A percentile compares a stretch with the other conserved stretches of the same genome.
Evolutionary conservation across 2,329 filamentous ascomycete species (phyloP).

Genomic region (Nectriaceae sp.): DNA sequence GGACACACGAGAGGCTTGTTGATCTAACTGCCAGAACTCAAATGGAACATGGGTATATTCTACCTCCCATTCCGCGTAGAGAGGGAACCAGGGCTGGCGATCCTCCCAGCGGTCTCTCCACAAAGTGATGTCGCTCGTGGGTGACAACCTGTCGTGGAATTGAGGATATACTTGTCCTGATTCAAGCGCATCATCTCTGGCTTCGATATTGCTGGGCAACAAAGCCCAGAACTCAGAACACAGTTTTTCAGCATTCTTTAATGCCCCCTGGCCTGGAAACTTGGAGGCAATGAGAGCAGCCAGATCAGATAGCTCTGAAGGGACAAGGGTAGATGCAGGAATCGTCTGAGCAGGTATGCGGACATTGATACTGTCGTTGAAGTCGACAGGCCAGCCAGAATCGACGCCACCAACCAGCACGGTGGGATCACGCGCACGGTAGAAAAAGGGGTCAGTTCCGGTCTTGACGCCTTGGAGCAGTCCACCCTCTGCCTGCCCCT

Average conservation of each 20-base stretch:
- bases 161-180: not conserved
- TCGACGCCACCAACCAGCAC: slow-evolving; percentile 38
- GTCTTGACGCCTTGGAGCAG: slow-evolving; percentile 20
- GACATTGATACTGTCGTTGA: slow-evolving; percentile 20
- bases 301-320: not conserved
- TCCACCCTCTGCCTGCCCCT: not conserved
- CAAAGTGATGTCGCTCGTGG: not conserved
- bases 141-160: slow-evolving; percentile 1
- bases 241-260: not conserved
- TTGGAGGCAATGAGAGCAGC: not conserved
- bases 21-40: slow-evolving; percentile 33
- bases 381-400: slow-evolving; percentile 42
- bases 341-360: not conserved
- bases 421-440: slow-evolving; percentile 38
- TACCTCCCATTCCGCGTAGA: slow-evolving; percentile 47
- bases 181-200: too few species aligned
- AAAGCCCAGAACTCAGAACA: not conserved
- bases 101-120: slow-evolving; percentile 9
- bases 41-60: slow-evolving; percentile 42
- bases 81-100: slow-evolving; percentile 41
- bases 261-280: not conserved
- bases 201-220: not conserved
- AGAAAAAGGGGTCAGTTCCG: slow-evolving; percentile 27
- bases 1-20: slow-evolving; percentile 18
- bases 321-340: not conserved